Conservation (phyloP, 2,329 filamentous ascomycete genomes). For the Knufia fluminis region DNA sequence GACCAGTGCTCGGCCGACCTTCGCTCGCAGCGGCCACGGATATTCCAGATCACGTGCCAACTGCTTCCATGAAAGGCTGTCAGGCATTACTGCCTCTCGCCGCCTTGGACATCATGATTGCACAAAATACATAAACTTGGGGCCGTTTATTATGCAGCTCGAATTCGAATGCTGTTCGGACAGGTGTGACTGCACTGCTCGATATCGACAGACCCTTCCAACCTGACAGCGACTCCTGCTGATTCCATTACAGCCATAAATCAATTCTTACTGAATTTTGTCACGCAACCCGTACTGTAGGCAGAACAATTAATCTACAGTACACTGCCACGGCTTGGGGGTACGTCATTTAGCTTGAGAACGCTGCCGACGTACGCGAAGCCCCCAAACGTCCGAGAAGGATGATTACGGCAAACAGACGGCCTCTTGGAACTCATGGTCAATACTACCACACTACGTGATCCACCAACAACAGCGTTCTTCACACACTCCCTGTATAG, state of each 20-base stretch:
- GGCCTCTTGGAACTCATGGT: background rate
- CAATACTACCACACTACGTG: too few species aligned
- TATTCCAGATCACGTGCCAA: background rate
- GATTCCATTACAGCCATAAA: too few species aligned
- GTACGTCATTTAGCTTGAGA: background rate
- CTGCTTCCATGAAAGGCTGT: background rate
- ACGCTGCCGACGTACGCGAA: background rate
- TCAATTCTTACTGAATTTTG: too few species aligned
- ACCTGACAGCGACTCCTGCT: too few species aligned
- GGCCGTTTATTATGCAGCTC: background rate
- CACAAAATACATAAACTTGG: background rate
- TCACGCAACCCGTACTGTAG: too few species aligned
- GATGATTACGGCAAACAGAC: slow-evolving; percentile 4
- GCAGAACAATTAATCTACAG: background rate
- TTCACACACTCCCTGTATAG: background rate
- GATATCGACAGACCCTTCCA: too few species aligned
- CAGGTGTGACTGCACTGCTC: too few species aligned
- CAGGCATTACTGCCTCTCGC: background rate
- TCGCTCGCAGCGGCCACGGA: background rate
- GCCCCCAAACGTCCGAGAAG: background rate
- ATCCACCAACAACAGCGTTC: background rate
- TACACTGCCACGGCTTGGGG: slow-evolving; percentile 2
- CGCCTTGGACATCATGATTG: too few species aligned
- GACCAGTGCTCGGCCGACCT: background rate
- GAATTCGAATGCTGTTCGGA: background rate